A percentile compares a stretch with the other conserved stretches of the same genome.
Conservation (phyloP, 345 rosid species). For the Moricandia arvensis region DNA sequence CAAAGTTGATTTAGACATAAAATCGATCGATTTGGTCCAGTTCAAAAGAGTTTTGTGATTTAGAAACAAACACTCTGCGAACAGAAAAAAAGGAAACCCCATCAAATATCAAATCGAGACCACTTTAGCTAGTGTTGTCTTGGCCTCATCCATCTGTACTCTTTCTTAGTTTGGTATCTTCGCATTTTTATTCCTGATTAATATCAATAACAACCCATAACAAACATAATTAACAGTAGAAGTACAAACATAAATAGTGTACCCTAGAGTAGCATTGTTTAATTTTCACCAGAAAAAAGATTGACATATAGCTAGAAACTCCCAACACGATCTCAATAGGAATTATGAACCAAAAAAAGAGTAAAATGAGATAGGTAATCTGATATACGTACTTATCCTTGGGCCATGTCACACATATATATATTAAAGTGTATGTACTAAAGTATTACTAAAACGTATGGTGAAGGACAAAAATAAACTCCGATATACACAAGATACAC, state of each 20-base stretch:
- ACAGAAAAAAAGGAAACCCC: slow-evolving; percentile 20
- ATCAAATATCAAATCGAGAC: slow-evolving; percentile 35
- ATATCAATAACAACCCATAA: not conserved
- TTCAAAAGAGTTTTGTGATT: not conserved
- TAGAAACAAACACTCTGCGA: not conserved
- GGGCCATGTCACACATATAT: not conserved
- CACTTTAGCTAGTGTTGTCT: slow-evolving; percentile 16
- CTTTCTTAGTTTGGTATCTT: slow-evolving; percentile 34
- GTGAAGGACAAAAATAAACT: slow-evolving; percentile 9
- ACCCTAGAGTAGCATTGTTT: not conserved
- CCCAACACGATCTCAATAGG: not conserved
- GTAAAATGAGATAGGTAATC: not conserved
- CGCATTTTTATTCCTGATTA: not conserved
- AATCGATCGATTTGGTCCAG: not conserved
- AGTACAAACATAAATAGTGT: not conserved
- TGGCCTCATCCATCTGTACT: slow-evolving; percentile 26
- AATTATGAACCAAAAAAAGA: not conserved
- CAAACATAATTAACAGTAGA: not conserved
- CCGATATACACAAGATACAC: not conserved
- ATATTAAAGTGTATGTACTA: not conserved
- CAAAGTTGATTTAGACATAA: not conserved
- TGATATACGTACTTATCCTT: not conserved
- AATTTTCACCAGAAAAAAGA: not conserved
- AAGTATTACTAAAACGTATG: slow-evolving; percentile 10
- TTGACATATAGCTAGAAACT: not conserved